Percentiles rank a stretch among this genome's conserved stretches.
Conservation (phyloP, 1,139 yeast genomes). For the Geotrichum histeridarum region DNA sequence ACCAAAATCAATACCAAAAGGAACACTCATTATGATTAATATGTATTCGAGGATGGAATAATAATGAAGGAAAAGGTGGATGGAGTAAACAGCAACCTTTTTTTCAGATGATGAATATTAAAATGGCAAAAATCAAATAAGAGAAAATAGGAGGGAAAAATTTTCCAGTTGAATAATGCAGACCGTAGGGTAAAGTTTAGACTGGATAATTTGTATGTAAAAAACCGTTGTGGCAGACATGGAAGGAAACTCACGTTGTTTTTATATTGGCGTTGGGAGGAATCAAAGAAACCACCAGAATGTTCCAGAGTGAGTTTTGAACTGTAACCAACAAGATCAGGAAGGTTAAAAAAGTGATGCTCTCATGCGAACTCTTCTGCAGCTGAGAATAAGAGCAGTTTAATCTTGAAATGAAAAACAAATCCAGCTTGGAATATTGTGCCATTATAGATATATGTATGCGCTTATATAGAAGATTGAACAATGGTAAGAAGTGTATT, state of each 20-base stretch:
- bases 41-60: neutral
- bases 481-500: conserved; percentile 61
- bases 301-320: conserved; percentile 13
- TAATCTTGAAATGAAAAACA: neutral
- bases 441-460: neutral
- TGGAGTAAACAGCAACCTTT: conserved; percentile 1
- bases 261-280: neutral
- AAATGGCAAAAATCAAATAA: no score
- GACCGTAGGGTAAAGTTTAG: conserved; percentile 11
- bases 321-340: no score
- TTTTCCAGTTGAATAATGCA: conserved; percentile 10
- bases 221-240: neutral
- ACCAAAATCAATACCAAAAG: conserved; percentile 98
- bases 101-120: neutral
- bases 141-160: neutral
- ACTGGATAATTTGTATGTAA: neutral
- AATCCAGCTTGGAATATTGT: neutral
- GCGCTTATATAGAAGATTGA: conserved; percentile 11
- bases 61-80: neutral
- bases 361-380: neutral
- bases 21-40: conserved; percentile 59
- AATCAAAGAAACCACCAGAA: neutral
- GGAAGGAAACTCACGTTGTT: neutral
- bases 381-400: no score
- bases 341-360: neutral